These are phyloP conservation scores for Phoenix dactylifera DNA, from an alignment of 176 grass and related monocot species.

Conservation along the genomic window DNA sequence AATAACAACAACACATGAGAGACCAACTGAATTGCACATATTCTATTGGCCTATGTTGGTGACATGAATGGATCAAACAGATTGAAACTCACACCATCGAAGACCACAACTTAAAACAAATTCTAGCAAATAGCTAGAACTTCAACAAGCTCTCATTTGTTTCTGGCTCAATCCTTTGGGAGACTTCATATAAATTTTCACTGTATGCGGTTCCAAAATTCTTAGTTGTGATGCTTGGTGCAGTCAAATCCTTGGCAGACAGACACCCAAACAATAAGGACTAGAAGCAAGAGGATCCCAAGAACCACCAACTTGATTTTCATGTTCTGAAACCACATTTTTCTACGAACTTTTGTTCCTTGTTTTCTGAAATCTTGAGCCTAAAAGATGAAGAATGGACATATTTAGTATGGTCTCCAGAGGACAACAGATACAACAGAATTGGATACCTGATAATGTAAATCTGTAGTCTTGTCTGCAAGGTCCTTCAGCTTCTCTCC, in stretches of 20 bases:
- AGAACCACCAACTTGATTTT: constrained; percentile 86
- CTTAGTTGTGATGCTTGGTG: constrained; percentile 61
- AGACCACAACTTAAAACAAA: no score
- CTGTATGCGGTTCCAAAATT: not conserved
- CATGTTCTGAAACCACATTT: constrained; percentile 92
- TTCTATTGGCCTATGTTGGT: no score
- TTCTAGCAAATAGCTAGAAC: no score
- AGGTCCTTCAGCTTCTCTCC: constrained; percentile 82
- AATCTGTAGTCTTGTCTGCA: constrained; percentile 72
- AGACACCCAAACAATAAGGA: constrained; percentile 76
- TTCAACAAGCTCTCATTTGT: no score
- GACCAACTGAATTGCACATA: no score
- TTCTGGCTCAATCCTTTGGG: no score
- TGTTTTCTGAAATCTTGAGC: constrained; percentile 91
- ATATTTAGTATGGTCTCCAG: not conserved
- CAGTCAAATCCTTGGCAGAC: constrained; percentile 92
- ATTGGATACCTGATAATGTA: constrained; percentile 50
- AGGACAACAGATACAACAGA: not conserved
- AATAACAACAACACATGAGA: no score
- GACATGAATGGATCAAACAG: no score
- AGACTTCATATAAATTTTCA: no score
- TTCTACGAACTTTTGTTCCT: constrained; percentile 72
- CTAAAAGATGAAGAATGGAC: constrained; percentile 29
- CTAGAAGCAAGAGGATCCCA: constrained; percentile 72
- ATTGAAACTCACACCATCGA: no score